Base-by-base conservation (phyloP, 2,329 filamentous ascomycete species). In the Pseudogymnoascus pannorum region DNA sequence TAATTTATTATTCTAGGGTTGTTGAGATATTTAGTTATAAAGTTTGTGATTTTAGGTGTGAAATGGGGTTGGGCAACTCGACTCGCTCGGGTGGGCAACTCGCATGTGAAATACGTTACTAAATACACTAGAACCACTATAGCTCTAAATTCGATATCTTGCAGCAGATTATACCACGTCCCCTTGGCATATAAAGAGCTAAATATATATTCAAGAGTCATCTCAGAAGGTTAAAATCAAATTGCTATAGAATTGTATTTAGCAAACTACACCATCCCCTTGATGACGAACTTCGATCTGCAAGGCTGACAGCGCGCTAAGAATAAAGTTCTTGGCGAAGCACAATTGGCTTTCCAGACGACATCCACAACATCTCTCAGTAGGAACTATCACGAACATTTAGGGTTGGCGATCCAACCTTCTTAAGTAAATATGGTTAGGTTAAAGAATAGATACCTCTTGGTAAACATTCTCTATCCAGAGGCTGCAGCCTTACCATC, bases 381-480 rank as follows among this genome's bases (percentile, higher is more conserved):
- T 14, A 54, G 26, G 31, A 54, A n/a, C 48, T 20, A 16, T 14
- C 48, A 54, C 48, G 48, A 54, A 54, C n/a, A 31, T 14, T 18
- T 12, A 14, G 11, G 26, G 5, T 54, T 54, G 48, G 26, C 26
- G 48, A 54, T 31, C 48, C 26, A 31, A 31, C 48, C 26, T 31
- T 31, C n/a, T 14, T 26, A 20, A 54, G 26, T 33, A 58, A 76
- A 44, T 57, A 97, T 99, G 94, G 94, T 99, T 63, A 91, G 94
- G 72, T 85, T 97, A 68, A 99, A 99, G 76, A 89, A 96, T 75
- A 87, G 94, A 69, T 99, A 99, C 74, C 83, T 99, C 16, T 85
- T 97, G n/a, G 85, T 97, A 64, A 91, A 96, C 72, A 92, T 97
- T 66, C 81, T 97, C 54, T 97, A 97, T 70, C 91, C 92, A 0